These are phyloP conservation scores for Phaseolus coccineus DNA, from an alignment of 331 rosid genomes.

Conservation along the genomic window DNA sequence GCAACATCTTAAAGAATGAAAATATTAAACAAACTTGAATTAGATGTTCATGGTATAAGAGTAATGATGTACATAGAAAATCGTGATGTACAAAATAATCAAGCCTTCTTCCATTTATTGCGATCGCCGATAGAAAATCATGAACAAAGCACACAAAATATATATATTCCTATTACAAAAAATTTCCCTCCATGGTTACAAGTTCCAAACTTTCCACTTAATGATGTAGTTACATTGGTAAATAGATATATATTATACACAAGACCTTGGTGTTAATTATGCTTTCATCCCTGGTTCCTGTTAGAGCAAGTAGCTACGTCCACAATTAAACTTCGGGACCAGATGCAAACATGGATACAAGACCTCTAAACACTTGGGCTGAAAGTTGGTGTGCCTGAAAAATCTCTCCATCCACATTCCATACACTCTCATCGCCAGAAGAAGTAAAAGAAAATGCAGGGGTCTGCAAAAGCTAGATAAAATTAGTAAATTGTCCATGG, in stretches of 20 bases:
- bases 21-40: neutral
- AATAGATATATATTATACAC: constrained; percentile 3
- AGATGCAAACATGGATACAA: constrained; percentile 78
- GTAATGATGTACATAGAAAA: constrained; percentile 10
- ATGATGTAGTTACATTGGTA: constrained; percentile 2
- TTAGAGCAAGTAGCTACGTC: constrained; percentile 15
- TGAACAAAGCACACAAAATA: neutral
- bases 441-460: constrained; percentile 86
- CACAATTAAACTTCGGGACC: constrained; percentile 79
- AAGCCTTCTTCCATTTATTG: neutral
- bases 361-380: constrained; percentile 91
- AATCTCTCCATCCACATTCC: constrained; percentile 93
- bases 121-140: neutral
- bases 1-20: neutral
- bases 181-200: constrained; percentile 25
- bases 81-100: constrained; percentile 21
- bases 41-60: neutral
- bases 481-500: neutral
- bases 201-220: constrained; percentile 34
- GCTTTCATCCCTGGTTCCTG: constrained; percentile 29
- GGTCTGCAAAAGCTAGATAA: constrained; percentile 51
- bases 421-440: constrained; percentile 75
- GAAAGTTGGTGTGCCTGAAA: constrained; percentile 90
- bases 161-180: constrained; percentile 20
- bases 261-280: constrained; percentile 23